Evolutionary conservation across 768 basidiomycete species (phyloP), one percentile per base, ranked within the genome.

Genomic region (Mycena rebaudengoi): DNA sequence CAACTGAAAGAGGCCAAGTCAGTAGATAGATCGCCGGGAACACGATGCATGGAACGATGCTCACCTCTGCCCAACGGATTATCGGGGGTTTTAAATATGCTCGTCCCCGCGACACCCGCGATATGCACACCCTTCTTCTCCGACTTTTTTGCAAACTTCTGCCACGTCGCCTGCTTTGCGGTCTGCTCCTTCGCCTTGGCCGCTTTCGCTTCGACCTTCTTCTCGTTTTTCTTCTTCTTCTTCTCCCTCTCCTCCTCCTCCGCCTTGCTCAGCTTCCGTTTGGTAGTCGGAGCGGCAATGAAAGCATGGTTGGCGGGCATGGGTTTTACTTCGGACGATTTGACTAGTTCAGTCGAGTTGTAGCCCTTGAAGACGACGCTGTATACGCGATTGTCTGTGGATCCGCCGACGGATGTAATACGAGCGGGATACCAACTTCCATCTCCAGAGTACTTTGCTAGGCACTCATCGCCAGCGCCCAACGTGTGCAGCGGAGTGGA

Each of bases 151-250:
- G 95, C 89, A 80, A 97, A 97, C 80, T 94, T 94, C 80, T 96
- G 94, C 95, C 95, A 97, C 44, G 88, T 89, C 61, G 86, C 87
- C 79, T 96, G 94, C 78, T 95, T 94, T 65, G 81, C 82, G 30
- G 79, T 83, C 79, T 96, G 95, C 73, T 96, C 95, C 76, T 95
- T 94, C 11, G 94, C 91, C 78, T 96, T 96, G 10, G 88, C 85
- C 33, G 93, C 94, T 71, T 85, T 88, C 18, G 80, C 85, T 80
- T 96, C 95, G 40, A 94, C 68, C 77, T 96, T 96, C 83, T 95
- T 95, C 83, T 96, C 95, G 71, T 95, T 96, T 82, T 94, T 95
- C 83, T 95, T 95, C 85, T 94, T 93, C 86, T 95, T 96, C 75
- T 78, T 80, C 68, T 95, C 95, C 75, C 88, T 84, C 79, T 96